Base-by-base conservation (phyloP, 73 alveolate species). In the Uronychia binucleata region DNA sequence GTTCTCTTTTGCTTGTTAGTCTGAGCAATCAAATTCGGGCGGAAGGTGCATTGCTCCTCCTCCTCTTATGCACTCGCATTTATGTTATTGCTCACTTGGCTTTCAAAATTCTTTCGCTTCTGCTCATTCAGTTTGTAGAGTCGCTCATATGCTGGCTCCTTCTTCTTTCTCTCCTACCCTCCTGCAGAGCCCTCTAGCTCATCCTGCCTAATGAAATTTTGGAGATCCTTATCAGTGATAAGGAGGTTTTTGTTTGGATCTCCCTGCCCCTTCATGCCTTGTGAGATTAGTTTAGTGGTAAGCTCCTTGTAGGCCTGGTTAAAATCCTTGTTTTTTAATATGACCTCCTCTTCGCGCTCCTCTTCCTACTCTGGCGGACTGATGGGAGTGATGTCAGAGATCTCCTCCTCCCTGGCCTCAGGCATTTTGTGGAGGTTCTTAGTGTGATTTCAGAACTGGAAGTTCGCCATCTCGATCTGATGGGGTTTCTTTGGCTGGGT, bases 71-170 rank as follows among this genome's bases (percentile, higher is more conserved):
- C 67, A 46, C n/a, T 46, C 67, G n/a, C n/a, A n/a, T n/a, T n/a
- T n/a, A n/a, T n/a, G n/a, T 46, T 46, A 5, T 46, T 11, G 5
- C 67, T 19, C 19, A 19, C 67, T 19, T 11, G 60, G 31, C 27
- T 14, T 75, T 35, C 57, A 30, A 85, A 35, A 28, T 77, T 76
- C 33, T 11, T 60, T 31, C 46, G 30, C 78, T 31, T 58, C 28
- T 78, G 81, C 31, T 86, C 34, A 57, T 78, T 78, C 27, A 78
- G 46, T 28, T 86, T 59, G 60, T 86, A 86, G 1, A 86, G 78
- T 33, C 92, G 34, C 34, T 86, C 92, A 78, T 86, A 77, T n/a
- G 87, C 78, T 1, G 92, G 81, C 75, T 86, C 57, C 1, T 30
- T 32, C 77, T 46, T 46, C 19, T 46, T 46, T 19, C 19, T 46